Evolutionary conservation across 768 basidiomycete species (phyloP).

Genomic region (Clitopilus hobsonii): DNA sequence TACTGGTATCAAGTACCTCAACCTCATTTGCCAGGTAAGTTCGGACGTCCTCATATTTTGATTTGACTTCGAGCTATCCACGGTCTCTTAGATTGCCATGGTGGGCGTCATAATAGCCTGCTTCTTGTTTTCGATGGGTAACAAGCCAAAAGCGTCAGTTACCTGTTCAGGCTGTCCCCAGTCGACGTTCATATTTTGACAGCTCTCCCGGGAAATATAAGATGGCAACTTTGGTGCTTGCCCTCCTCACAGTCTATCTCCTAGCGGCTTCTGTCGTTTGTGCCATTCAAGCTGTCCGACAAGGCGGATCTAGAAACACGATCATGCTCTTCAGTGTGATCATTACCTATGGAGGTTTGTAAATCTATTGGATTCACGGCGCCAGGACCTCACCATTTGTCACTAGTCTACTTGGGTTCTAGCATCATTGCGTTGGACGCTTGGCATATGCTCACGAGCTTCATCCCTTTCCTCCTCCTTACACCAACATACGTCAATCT

Average conservation of each 20-base stretch:
- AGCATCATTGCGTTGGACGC: constrained; percentile 88
- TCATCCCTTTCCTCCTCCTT: constrained; percentile 81
- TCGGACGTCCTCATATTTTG: too few relatives aligned
- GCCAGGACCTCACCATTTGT: too few relatives aligned
- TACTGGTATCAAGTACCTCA: constrained; percentile 63
- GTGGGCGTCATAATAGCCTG: constrained; percentile 81
- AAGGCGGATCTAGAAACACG: constrained; percentile 62
- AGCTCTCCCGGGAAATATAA: constrained; percentile 88
- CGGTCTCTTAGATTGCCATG: constrained; percentile 85
- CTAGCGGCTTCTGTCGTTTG: constrained; percentile 80
- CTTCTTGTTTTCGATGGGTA: constrained; percentile 97
- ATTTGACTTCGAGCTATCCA: too few relatives aligned
- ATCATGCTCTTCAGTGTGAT: constrained; percentile 81
- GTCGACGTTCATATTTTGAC: constrained; percentile 6
- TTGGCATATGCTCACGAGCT: constrained; percentile 94
- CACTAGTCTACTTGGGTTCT: constrained; percentile 65
- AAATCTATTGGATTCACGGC: too few relatives aligned
- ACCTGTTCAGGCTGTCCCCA: constrained; percentile 3
- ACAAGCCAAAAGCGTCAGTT: constrained; percentile 77
- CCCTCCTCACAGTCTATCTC: constrained; percentile 79
- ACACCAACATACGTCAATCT: constrained; percentile 79
- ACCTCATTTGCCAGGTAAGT: constrained; percentile 66
- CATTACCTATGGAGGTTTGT: constrained; percentile 83
- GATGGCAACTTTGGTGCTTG: constrained; percentile 66
- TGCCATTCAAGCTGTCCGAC: constrained; percentile 62